Base-by-base conservation (phyloP, 805 yeast species). In the Cyberlindnera galapagoensis region DNA sequence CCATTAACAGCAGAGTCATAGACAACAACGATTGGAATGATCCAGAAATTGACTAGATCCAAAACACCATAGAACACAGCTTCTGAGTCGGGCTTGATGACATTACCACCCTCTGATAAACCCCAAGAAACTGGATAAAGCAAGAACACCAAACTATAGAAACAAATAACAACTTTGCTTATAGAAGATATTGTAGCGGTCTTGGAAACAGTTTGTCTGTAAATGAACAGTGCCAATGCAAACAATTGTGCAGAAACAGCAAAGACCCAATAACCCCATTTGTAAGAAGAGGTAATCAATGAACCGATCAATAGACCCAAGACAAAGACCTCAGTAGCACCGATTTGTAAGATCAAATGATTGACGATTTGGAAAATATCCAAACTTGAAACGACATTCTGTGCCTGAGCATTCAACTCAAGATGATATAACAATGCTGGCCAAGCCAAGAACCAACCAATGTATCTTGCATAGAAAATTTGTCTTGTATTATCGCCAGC, bases 241-340 rank as follows among this genome's bases (percentile, higher is more conserved):
- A 62, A 59, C 37, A 71, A 40, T 54, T 64, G 58, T 22, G 67
- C 64, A 37, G 55, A 54, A 24, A 62, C 61, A 19, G 71, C 75
- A 52, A 77, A 71, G 6, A 71, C 65, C 56, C 71, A 77, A 61
- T 72, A 76, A 51, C 84, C 85, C 82, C 82, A 77, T 53, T 73
- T 77, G 56, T 77, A 77, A 26, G 72, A 56, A 7, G 80, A 65
- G 21, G 51, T 42, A 38, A 77, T 70, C 42, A 77, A 58, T 14
- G 70, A 39, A 46, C 81, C 83, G 48, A 77, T 66, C 52, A 77
- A 63, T 25, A 72, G 59, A 26, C 73, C 67, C 32, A 77, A 60
- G 24, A 75, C 73, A 48, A 62, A 69, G 14, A 69, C 63, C 49
- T 62, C 72, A 28, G 60, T 54, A n/a, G 66, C 57, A 19, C 63